Evolutionary conservation across 306 rosid genomes (phyloP), one percentile per base, ranked within the genome.

Genomic region (Canavalia ensiformis): DNA sequence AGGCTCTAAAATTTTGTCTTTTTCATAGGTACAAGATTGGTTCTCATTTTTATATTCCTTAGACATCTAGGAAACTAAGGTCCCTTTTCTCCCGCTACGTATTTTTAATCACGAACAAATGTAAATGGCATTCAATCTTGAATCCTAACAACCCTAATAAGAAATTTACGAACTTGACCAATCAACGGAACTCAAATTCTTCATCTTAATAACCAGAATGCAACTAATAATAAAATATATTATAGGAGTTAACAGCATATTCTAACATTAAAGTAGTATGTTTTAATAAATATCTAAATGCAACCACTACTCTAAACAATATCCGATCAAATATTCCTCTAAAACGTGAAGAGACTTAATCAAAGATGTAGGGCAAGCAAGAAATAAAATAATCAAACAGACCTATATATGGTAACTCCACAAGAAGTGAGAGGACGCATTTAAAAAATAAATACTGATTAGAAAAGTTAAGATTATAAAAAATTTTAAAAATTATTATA

Each of bases 321-420:
- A 70, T 63, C 63, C 28, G 68, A 28, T 68, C 74, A 81, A 76
- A 65, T 72, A 81, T 81, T 74, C 72, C 59, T 78, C 44, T 8
- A 39, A 12, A 76, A 34, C 63, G 49, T 58, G 70, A 42, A 52
- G 7, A 72, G 68, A 69, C 76, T 50, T 46, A 33, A 72, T 73
- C 58, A 82, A 72, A 65, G 68, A 34, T 80, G 54, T 42, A 62
- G n/a, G 9, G 42, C 6, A 64, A 33, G 39, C 29, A 28, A 29
- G n/a, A 56, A 85, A 34, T 35, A 75, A 83, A 68, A 69, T 70
- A 25, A 10, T 79, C 3, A 4, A 68, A 69, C 69, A 25, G 83
- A 58, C 66, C 79, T 37, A 4, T 18, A 18, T 18, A 18, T 18
- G 25, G 25, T 18, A 18, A 18, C 25, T 18, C 25, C 25, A 18